A percentile compares a stretch with the other conserved stretches of the same genome.
Evolutionary conservation across 169 alveolate genomes (phyloP).

Genomic region (Besnoitia besnoiti): DNA sequence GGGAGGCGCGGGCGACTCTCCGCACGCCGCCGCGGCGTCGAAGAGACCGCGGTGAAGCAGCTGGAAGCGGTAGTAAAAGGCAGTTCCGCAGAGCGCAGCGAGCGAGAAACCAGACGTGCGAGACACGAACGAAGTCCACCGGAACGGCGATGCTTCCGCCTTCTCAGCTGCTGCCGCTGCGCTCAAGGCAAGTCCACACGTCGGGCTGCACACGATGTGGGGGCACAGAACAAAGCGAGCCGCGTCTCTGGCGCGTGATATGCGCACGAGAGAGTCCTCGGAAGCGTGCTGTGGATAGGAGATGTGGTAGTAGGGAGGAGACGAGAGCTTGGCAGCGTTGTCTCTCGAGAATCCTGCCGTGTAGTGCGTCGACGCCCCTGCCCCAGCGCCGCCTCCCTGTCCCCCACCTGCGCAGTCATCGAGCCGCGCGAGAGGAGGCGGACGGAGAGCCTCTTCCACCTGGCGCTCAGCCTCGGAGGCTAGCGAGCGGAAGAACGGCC

Average conservation of each 20-base stretch:
- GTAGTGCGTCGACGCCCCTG: background rate
- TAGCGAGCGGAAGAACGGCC: constrained; percentile 49
- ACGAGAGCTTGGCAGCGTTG: background rate
- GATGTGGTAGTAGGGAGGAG: background rate
- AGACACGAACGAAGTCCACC: background rate
- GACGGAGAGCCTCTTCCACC: constrained; percentile 42
- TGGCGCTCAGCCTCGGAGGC: constrained; percentile 31
- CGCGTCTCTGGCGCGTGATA: background rate
- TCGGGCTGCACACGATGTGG: background rate
- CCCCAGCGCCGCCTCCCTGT: background rate
- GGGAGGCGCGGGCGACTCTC: background rate
- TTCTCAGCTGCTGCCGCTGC: background rate
- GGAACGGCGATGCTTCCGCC: background rate
- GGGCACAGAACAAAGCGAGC: background rate
- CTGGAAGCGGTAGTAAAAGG: background rate
- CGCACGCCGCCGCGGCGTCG: background rate
- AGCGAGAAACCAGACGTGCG: background rate
- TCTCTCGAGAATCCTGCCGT: background rate
- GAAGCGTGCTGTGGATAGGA: background rate
- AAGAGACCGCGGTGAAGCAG: background rate
- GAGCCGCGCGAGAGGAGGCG: background rate
- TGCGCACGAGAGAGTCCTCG: background rate
- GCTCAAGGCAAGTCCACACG: background rate
- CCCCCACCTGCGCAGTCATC: background rate
- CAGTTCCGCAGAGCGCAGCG: background rate